Evolutionary conservation across 192 early-diverging fungal genomes (phyloP).

Genomic region (Backusella circina): DNA sequence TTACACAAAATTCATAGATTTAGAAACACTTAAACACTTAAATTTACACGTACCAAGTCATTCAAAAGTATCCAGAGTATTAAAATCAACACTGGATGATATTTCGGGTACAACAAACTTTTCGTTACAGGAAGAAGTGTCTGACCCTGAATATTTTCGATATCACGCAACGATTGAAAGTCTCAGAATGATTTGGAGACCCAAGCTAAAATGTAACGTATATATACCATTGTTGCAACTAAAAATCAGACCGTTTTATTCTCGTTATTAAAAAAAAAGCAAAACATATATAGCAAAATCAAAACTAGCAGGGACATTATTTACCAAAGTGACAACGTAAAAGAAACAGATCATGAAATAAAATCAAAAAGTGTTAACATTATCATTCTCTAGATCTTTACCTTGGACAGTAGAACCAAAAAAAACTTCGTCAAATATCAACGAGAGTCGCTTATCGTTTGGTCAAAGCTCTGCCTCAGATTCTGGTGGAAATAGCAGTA

Average conservation of each 20-base stretch:
- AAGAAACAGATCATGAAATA: background rate
- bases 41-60: constrained; percentile 34
- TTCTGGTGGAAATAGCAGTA: background rate
- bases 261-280: background rate
- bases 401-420: constrained; percentile 3
- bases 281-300: constrained; percentile 28
- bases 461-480: background rate
- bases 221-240: background rate
- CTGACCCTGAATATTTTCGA: constrained; percentile 45
- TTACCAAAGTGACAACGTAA: constrained; percentile 29
- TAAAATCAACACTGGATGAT: constrained; percentile 51
- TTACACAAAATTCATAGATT: constrained; percentile 30
- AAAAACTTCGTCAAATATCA: background rate
- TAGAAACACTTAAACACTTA: constrained; percentile 31
- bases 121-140: constrained; percentile 30
- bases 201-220: constrained; percentile 29
- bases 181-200: constrained; percentile 42
- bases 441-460: background rate
- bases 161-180: constrained; percentile 40
- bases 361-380: background rate
- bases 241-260: background rate
- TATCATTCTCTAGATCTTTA: background rate
- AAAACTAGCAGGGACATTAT: constrained; percentile 13
- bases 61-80: constrained; percentile 42
- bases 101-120: constrained; percentile 37